Percentiles rank a stretch among this genome's conserved stretches.
These are phyloP conservation scores for Naganishia onofrii DNA, from an alignment of 768 basidiomycete genomes.

Conservation along the genomic window DNA sequence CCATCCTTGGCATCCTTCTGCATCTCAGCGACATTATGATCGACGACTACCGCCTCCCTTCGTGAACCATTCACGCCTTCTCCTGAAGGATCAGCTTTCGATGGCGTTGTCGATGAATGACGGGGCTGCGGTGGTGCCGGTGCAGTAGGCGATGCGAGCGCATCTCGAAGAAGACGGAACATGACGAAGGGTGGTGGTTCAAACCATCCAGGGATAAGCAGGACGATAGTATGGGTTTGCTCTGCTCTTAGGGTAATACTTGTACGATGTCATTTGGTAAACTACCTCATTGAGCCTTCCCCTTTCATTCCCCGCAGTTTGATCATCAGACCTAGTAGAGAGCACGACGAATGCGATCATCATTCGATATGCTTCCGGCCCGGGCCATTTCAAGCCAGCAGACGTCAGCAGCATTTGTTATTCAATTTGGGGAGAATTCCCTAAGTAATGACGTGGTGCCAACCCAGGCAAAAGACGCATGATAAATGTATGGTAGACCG, in stretches of 20 bases:
- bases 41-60: slow-evolving; percentile 10
- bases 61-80: slow-evolving; percentile 8
- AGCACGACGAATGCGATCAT: not conserved
- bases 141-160: slow-evolving; percentile 41
- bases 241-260: not conserved
- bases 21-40: slow-evolving; percentile 2
- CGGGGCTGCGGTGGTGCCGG: slow-evolving; percentile 34
- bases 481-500: too few species aligned
- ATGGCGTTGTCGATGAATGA: slow-evolving; percentile 26
- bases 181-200: slow-evolving; percentile 31
- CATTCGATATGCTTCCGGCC: slow-evolving; percentile 7
- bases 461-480: too few species aligned
- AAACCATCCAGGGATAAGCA: not conserved
- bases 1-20: slow-evolving; percentile 2
- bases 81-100: slow-evolving; percentile 7
- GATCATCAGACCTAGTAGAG: not conserved
- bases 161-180: slow-evolving; percentile 50
- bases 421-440: too few species aligned
- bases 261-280: not conserved
- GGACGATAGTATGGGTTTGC: too few species aligned
- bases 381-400: not conserved
- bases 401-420: slow-evolving; percentile 7
- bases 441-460: too few species aligned
- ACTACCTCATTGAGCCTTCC: not conserved
- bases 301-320: not conserved